A percentile compares a stretch with the other conserved stretches of the same genome.
Conservation (phyloP, 805 yeast species). For the Kazachstania taianensis region DNA sequence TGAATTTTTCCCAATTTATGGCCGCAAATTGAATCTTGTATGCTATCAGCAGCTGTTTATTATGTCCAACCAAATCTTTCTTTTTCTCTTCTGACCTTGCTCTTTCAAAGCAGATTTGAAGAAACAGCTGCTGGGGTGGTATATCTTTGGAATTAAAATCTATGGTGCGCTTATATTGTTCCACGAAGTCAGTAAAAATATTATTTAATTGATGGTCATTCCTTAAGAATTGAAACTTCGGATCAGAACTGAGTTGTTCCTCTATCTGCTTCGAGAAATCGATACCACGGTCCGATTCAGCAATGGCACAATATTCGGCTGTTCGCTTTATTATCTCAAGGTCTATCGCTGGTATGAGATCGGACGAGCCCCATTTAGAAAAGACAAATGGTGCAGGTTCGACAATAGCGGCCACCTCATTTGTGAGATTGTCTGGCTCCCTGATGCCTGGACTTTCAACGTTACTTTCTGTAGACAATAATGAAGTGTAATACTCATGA, state of each 20-base stretch:
- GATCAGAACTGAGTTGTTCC: conserved; percentile 28
- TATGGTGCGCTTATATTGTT: conserved; percentile 39
- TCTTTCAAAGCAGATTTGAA: conserved; percentile 35
- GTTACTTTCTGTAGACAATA: background rate
- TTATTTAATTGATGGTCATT: conserved; percentile 51
- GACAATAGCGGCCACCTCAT: conserved; percentile 4
- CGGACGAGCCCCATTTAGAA: conserved; percentile 21
- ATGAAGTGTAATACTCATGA: conserved; percentile 40
- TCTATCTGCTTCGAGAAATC: conserved; percentile 35
- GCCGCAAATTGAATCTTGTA: conserved; percentile 51
- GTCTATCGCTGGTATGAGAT: conserved; percentile 47
- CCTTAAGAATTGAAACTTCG: conserved; percentile 61
- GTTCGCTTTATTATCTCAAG: conserved; percentile 59
- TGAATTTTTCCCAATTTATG: conserved; percentile 83
- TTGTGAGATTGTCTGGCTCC: conserved; percentile 9
- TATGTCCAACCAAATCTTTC: conserved; percentile 31
- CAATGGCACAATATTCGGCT: conserved; percentile 52
- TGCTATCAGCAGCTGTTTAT: conserved; percentile 27
- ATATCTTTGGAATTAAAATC: conserved; percentile 15
- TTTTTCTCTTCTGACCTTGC: conserved; percentile 42
- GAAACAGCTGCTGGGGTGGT: background rate
- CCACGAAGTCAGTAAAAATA: conserved; percentile 40
- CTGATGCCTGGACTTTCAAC: background rate
- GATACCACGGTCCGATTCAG: conserved; percentile 12
- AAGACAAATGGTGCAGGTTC: conserved; percentile 21